Base-by-base conservation (phyloP, 2,329 filamentous ascomycete species). In the Incumbomyces delicatus region DNA sequence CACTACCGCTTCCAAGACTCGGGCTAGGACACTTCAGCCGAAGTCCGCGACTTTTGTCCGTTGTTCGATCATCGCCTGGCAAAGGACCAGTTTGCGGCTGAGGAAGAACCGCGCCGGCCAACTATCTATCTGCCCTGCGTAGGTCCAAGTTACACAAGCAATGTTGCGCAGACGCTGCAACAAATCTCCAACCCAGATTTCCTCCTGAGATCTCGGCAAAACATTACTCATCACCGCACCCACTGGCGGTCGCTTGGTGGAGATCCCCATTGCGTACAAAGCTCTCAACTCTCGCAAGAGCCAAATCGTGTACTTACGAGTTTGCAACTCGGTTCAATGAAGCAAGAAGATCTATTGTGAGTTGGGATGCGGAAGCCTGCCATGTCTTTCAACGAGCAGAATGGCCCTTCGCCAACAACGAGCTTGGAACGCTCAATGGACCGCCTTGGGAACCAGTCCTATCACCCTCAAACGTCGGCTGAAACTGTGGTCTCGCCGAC, bases 361-460 rank as follows among this genome's bases (percentile, higher is more conserved):
- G 31, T 17, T 44, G 41, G 29, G 22, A 44, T 44, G 31, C 17
- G 31, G 17, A 44, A 44, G 31, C 41, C 34, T 17, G 27, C 22
- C 11, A 45, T 45, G 42, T 45, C 42, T n/a, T 17, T 22, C 22
- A 2, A 45, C 42, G 42, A 45, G 10, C 12, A 37, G 10, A 33
- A 35, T 22, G 31, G 42, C 20, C 18, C 30, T 22, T 17, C 42
- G 14, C 33, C 33, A 29, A 10, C 18, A 30, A 16, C 37, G 29
- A 33, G 33, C 10, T 20, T 38, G 13, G 22, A 38, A 17, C 22
- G 42, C 4, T n/a, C 10, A 14, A 6, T 31, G 17, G 34, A 45
- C 12, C 3, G n/a, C 12, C 20, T 30, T 12, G 22, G 14, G 42
- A 33, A 30, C 13, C 12, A 40, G 6, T 16, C 18, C 16, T 37